Conservation (phyloP, 2,329 filamentous ascomycete species). For the Colletotrichum scovillei region DNA sequence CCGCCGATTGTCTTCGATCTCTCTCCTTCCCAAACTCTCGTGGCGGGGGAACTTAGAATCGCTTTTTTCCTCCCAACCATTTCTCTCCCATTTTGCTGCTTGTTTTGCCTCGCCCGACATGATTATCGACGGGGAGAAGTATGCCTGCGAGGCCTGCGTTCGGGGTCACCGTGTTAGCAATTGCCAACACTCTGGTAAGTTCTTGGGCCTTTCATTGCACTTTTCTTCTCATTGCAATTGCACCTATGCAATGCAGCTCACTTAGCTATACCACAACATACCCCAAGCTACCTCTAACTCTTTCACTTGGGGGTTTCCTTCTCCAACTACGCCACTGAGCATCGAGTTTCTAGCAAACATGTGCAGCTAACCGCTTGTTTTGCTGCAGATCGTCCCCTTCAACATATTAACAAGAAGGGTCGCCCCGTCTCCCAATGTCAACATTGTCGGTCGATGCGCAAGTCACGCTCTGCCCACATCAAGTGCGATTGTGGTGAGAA, state of each 20-base stretch:
- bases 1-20: constrained; percentile 30
- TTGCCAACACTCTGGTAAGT: constrained; percentile 93
- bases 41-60: constrained; percentile 33
- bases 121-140: constrained; percentile 96
- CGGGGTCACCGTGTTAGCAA: constrained; percentile 99
- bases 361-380: constrained; percentile 40
- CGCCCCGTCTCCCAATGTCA: constrained; percentile 97
- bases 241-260: neutral
- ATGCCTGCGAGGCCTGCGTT: constrained; percentile 97
- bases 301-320: neutral
- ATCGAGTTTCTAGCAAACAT: constrained; percentile 1
- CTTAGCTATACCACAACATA: neutral
- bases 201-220: neutral
- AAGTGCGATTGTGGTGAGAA: constrained; percentile 98
- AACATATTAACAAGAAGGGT: constrained; percentile 97
- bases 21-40: constrained; percentile 24
- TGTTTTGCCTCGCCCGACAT: constrained; percentile 56
- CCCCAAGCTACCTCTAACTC: neutral
- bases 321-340: neutral
- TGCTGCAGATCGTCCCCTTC: constrained; percentile 82
- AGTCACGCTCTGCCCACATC: constrained; percentile 92
- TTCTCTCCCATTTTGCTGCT: constrained; percentile 6
- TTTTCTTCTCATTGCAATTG: neutral
- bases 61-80: constrained; percentile 27
- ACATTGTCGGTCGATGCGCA: constrained; percentile 95